Evolutionary conservation across 768 basidiomycete species (phyloP).

Genomic region (Lactifluus echinatus): DNA sequence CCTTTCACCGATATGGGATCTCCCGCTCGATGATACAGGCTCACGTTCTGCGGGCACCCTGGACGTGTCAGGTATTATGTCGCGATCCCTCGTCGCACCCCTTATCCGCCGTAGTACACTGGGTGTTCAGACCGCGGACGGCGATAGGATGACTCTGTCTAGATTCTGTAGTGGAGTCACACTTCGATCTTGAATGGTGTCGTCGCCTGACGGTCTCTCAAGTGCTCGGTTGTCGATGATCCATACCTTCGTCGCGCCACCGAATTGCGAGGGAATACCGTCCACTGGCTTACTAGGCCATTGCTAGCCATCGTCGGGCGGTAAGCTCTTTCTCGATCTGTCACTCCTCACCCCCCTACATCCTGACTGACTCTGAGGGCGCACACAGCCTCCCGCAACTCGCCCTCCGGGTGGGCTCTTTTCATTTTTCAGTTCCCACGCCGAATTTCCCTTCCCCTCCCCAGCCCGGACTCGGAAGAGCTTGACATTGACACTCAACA

Average conservation of each 20-base stretch:
- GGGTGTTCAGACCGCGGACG: constrained; percentile 4
- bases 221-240: constrained; percentile 7
- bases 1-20: constrained; percentile 12
- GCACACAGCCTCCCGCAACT: neutral
- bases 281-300: neutral
- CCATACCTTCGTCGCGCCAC: constrained; percentile 2
- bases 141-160: constrained; percentile 5
- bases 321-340: constrained; percentile 1
- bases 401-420: neutral
- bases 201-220: neutral
- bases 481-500: neutral
- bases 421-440: neutral
- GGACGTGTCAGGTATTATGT: constrained; percentile 11
- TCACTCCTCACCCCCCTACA: neutral
- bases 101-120: neutral
- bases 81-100: constrained; percentile 12
- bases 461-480: neutral
- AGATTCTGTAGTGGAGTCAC: constrained; percentile 5
- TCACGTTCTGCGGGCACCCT: constrained; percentile 3
- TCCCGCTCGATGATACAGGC: constrained; percentile 4
- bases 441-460: neutral
- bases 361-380: neutral
- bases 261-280: neutral
- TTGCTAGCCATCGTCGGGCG: neutral
- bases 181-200: constrained; percentile 1